Conservation (phyloP, 495 filamentous ascomycete species). For the Bacidia rubella region DNA sequence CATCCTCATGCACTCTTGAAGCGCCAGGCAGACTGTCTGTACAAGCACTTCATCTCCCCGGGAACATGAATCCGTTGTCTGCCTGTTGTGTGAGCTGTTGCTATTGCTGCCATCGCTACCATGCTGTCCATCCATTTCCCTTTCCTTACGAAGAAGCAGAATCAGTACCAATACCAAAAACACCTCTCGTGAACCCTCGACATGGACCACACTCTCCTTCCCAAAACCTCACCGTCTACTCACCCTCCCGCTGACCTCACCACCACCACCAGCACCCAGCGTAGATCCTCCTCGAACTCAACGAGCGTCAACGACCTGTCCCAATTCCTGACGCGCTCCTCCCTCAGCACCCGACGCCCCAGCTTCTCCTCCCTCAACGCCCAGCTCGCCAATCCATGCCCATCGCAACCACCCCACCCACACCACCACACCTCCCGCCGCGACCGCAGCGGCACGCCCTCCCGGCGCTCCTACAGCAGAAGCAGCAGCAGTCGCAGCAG, state of each 20-base stretch:
- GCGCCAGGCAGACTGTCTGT: neutral
- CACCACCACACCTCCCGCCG: neutral
- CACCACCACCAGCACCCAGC: neutral
- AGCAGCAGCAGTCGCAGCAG: neutral
- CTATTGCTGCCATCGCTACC: neutral
- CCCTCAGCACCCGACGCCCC: neutral
- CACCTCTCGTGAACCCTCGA: neutral
- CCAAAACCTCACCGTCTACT: neutral
- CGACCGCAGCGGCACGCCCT: neutral
- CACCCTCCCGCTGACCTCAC: neutral
- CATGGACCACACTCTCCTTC: neutral
- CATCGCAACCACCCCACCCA: neutral
- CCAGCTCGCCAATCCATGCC: neutral
- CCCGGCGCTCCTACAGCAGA: neutral
- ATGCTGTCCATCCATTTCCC: neutral
- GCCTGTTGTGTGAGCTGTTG: neutral
- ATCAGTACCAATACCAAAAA: neutral
- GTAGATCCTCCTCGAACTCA: neutral
- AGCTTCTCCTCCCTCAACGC: neutral
- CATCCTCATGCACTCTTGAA: neutral
- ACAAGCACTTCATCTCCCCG: neutral
- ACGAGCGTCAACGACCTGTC: neutral
- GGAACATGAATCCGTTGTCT: neutral
- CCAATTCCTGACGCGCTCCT: neutral
- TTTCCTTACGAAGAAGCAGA: neutral